Conservation (phyloP, 805 yeast species). For the Saccharomyces eubayanus region DNA sequence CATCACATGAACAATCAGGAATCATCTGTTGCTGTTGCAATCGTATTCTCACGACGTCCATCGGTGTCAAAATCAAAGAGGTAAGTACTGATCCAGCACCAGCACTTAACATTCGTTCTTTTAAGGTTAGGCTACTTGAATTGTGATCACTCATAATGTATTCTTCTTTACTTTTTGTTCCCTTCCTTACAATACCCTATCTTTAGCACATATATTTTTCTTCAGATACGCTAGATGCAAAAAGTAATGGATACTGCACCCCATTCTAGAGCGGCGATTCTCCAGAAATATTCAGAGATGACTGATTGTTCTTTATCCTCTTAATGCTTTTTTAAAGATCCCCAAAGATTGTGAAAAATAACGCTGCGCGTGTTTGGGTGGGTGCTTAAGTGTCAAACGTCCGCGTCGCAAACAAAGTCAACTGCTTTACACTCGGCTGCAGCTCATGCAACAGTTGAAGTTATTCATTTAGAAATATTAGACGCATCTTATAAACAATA, state of each 20-base stretch:
- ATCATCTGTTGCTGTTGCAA: constrained; percentile 69
- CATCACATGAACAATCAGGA: constrained; percentile 33
- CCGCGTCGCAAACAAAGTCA: neutral
- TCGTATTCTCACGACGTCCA: constrained; percentile 71
- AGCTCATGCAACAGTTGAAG: neutral
- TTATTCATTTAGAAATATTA: neutral
- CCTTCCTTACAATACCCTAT: neutral
- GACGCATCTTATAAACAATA: neutral
- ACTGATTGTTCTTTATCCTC: neutral
- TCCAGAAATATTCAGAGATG: neutral
- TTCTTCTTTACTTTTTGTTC: neutral
- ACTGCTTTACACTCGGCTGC: neutral
- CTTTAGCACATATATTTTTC: neutral
- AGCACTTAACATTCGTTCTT: constrained; percentile 70
- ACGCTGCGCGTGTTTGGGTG: neutral
- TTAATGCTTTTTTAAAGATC: neutral
- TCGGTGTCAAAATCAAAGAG: constrained; percentile 65
- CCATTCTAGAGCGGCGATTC: neutral
- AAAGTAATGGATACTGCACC: neutral
- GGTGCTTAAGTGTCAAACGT: neutral
- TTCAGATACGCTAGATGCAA: neutral
- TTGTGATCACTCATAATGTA: constrained; percentile 2
- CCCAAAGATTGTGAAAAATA: neutral
- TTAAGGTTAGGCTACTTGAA: constrained; percentile 17
- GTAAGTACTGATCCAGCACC: constrained; percentile 68